phyloP scores from a whole-genome alignment of 495 filamentous ascomycete species.

The Tetracladium marchalianum region DNA sequence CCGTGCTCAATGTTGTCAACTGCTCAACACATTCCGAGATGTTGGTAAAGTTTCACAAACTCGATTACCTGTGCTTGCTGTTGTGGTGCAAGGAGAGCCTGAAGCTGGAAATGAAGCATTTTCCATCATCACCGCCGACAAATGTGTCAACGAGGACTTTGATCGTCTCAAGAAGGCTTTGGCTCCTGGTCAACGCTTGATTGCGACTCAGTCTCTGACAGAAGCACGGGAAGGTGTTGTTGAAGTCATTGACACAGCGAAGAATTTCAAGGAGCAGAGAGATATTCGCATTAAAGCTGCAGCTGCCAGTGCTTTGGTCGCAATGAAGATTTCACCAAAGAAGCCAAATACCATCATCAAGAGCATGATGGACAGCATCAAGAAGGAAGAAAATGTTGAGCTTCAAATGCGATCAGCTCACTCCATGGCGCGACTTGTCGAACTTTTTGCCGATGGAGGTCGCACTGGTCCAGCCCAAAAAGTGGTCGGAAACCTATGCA shows the following conservation, averaged over 20 bases:
- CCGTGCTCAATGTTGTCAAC: conserved; percentile 78
- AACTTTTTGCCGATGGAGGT: conserved; percentile 65
- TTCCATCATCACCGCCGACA: conserved; percentile 76
- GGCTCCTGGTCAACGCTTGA: conserved; percentile 73
- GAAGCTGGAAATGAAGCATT: conserved; percentile 88
- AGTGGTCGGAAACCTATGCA: conserved; percentile 84
- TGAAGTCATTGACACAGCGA: conserved; percentile 67
- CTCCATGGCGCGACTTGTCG: conserved; percentile 75
- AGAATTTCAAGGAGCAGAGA: conserved; percentile 63
- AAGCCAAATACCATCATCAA: conserved; percentile 87
- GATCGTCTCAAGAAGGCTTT: conserved; percentile 76
- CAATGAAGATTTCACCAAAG: conserved; percentile 78
- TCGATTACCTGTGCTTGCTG: conserved; percentile 70
- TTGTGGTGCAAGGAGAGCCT: conserved; percentile 83
- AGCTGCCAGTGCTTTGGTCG: conserved; percentile 77
- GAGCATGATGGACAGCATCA: conserved; percentile 95
- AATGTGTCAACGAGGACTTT: conserved; percentile 72
- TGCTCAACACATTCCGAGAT: conserved; percentile 83
- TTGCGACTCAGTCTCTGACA: conserved; percentile 60
- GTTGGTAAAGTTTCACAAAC: conserved; percentile 63
- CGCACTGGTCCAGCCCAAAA: conserved; percentile 82
- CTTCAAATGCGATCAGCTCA: conserved; percentile 80
- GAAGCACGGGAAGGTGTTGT: conserved; percentile 62
- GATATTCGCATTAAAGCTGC: conserved; percentile 83
- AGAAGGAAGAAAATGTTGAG: conserved; percentile 84